A percentile compares a stretch with the other conserved stretches of the same genome.
These are phyloP conservation scores for Phycomyces blakesleeanus DNA, from an alignment of 192 early-diverging fungal species.

Conservation along the genomic window DNA sequence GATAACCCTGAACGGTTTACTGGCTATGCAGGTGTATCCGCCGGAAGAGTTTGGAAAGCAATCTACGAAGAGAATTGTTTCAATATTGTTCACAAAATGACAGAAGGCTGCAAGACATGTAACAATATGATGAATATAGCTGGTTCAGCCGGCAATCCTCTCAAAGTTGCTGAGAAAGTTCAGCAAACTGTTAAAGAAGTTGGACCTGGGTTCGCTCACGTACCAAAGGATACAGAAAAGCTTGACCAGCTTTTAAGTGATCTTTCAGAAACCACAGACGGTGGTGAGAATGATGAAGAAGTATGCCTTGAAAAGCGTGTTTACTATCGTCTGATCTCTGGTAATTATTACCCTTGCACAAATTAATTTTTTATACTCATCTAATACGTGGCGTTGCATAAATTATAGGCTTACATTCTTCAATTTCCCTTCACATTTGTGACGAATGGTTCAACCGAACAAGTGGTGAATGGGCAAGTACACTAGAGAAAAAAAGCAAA, in stretches of 20 bases:
- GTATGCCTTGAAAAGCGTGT: conserved; percentile 81
- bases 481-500: neutral
- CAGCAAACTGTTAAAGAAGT: conserved; percentile 22
- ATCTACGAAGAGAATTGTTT: conserved; percentile 99
- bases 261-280: conserved; percentile 46
- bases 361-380: conserved; percentile 22
- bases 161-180: neutral
- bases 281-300: conserved; percentile 38
- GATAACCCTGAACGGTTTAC: conserved; percentile 97
- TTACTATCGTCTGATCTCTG: conserved; percentile 71
- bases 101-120: conserved; percentile 35
- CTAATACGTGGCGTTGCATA: conserved; percentile 7
- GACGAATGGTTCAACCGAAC: conserved; percentile 86
- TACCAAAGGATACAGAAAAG: conserved; percentile 44
- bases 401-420: conserved; percentile 81
- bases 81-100: conserved; percentile 62
- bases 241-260: conserved; percentile 46
- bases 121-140: conserved; percentile 24
- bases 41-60: conserved; percentile 89
- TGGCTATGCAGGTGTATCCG: conserved; percentile 87
- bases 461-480: conserved; percentile 80
- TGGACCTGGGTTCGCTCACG: conserved; percentile 45
- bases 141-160: neutral
- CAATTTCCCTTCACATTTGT: conserved; percentile 98
- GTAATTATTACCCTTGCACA: conserved; percentile 14